Conservation (phyloP, 2,329 filamentous ascomycete species). For the Pseudogymnoascus sp. region DNA sequence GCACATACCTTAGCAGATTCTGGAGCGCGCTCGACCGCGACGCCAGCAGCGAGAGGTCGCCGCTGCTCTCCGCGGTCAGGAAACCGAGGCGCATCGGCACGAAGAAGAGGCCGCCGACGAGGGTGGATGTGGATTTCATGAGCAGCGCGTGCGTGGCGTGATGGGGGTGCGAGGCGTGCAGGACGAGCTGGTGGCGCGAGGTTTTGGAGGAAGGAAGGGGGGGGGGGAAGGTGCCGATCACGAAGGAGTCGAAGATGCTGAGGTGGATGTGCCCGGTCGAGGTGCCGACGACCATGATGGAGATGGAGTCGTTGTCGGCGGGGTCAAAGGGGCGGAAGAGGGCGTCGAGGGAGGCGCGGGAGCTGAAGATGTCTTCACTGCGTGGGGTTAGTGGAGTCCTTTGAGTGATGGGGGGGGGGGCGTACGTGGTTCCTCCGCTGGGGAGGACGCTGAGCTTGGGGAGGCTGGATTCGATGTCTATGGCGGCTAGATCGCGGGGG, state of each 20-base stretch:
- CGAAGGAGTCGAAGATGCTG: constrained; percentile 78
- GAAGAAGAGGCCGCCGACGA: constrained; percentile 43
- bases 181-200: constrained; percentile 30
- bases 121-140: constrained; percentile 37
- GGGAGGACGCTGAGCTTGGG: constrained; percentile 69
- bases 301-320: constrained; percentile 63
- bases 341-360: constrained; percentile 26
- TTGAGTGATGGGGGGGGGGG: constrained; percentile 16
- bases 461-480: constrained; percentile 68
- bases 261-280: constrained; percentile 64
- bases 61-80: constrained; percentile 63
- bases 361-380: constrained; percentile 29
- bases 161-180: constrained; percentile 63
- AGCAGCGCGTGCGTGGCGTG: constrained; percentile 71
- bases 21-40: constrained; percentile 83
- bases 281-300: constrained; percentile 69
- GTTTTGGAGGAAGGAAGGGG: constrained; percentile 31
- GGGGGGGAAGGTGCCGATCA: constrained; percentile 59
- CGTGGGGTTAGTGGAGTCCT: constrained; percentile 9
- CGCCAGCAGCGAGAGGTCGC: constrained; percentile 75
- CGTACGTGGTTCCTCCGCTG: constrained; percentile 54
- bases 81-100: constrained; percentile 78
- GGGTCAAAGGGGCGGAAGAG: constrained; percentile 35
- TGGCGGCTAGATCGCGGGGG: constrained; percentile 62
- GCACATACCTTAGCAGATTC: constrained; percentile 76